Evolutionary conservation across 139 green algal species (phyloP).

Genomic region (Edaphochlamys debaryana): DNA sequence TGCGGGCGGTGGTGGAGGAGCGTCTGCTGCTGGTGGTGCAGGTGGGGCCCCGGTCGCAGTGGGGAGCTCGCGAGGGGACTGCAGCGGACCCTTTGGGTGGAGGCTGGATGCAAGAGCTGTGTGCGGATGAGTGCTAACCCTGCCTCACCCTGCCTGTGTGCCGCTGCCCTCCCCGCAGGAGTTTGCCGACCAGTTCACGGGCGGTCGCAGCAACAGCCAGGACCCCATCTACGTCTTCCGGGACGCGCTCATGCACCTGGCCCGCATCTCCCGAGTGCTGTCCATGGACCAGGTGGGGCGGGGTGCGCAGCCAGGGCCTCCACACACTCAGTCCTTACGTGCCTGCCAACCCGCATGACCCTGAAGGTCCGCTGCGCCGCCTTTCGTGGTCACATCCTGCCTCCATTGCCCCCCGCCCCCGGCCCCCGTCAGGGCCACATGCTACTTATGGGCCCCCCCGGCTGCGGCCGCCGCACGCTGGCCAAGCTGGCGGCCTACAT

Average conservation of each 20-base stretch:
- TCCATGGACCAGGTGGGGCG: slow-evolving; percentile 51
- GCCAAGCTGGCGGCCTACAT: slow-evolving; percentile 41
- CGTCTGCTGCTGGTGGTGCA: slow-evolving; percentile 23
- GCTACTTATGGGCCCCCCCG: slow-evolving; percentile 40
- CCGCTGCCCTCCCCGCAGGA: slow-evolving; percentile 27
- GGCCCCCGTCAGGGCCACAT: slow-evolving; percentile 30
- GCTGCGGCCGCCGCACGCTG: slow-evolving; percentile 47
- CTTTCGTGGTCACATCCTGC: background rate
- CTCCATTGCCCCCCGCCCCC: background rate
- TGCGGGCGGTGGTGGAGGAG: slow-evolving; percentile 22
- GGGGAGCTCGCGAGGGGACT: too few species aligned
- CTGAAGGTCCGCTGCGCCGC: too few species aligned
- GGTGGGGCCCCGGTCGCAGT: background rate
- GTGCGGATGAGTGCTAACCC: too few species aligned
- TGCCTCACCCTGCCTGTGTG: background rate
- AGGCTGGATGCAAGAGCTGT: too few species aligned
- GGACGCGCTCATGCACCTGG: slow-evolving; percentile 45
- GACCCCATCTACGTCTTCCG: slow-evolving; percentile 30
- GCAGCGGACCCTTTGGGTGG: too few species aligned
- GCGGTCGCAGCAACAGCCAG: background rate
- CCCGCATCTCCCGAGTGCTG: slow-evolving; percentile 46
- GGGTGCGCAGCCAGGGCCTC: too few species aligned
- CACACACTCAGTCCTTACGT: too few species aligned
- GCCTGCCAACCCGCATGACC: too few species aligned
- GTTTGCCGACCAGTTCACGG: slow-evolving; percentile 27